Conservation (phyloP, 352 stramenopile genomes). For the Phytophthora cryptogea region DNA sequence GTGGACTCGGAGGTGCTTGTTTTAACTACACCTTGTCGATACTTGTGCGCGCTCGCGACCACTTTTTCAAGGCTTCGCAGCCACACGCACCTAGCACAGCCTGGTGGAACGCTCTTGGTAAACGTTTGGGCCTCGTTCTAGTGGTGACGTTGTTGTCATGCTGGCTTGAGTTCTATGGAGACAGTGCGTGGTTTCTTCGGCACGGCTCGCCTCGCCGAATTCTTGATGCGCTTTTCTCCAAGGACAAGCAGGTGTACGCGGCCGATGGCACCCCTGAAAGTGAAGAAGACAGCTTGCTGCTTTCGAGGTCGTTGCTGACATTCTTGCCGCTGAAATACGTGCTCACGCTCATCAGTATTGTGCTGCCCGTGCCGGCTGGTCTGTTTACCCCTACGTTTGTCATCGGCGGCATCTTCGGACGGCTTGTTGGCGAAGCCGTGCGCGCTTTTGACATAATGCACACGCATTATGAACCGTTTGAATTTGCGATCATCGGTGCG, state of each 20-base stretch:
- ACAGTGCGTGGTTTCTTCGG: constrained; percentile 80
- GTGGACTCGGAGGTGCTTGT: constrained; percentile 63
- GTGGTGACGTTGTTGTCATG: constrained; percentile 68
- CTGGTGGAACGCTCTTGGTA: constrained; percentile 61
- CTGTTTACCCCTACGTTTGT: constrained; percentile 88
- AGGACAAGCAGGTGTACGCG: constrained; percentile 58
- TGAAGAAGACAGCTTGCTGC: constrained; percentile 49
- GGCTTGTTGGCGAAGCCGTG: constrained; percentile 79
- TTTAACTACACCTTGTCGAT: constrained; percentile 78
- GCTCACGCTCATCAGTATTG: constrained; percentile 78
- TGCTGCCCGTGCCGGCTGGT: constrained; percentile 74
- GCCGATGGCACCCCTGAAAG: constrained; percentile 15
- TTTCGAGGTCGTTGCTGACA: constrained; percentile 80
- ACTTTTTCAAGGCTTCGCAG: constrained; percentile 38
- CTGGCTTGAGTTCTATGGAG: constrained; percentile 78
- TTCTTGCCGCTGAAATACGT: constrained; percentile 80
- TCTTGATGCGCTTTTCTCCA: constrained; percentile 68
- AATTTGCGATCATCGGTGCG: constrained; percentile 93
- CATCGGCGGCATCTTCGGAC: constrained; percentile 83
- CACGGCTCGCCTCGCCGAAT: constrained; percentile 72
- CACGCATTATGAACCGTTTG: constrained; percentile 87
- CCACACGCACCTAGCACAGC: constrained; percentile 10
- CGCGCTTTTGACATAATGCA: constrained; percentile 57
- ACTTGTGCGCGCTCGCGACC: constrained; percentile 62
- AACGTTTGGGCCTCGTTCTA: constrained; percentile 60